Evolutionary conservation across 768 basidiomycete genomes (phyloP).

Genomic region (Pleurotus eryngii): DNA sequence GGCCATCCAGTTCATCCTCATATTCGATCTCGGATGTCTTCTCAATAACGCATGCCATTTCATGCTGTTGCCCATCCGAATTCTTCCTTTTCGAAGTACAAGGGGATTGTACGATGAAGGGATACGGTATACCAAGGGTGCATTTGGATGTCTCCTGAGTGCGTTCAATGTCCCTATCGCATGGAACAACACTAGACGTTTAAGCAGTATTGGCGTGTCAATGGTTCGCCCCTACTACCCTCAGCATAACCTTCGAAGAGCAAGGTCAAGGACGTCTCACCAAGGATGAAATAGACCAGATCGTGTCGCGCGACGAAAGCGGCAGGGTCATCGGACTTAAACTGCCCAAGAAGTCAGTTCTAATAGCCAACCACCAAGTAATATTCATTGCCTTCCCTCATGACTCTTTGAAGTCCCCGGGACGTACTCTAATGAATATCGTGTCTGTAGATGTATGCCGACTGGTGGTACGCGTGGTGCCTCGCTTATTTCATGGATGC

Average conservation of each 20-base stretch:
- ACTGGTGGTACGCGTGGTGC: slow-evolving; percentile 91
- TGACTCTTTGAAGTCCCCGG: neutral
- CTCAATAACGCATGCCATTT: slow-evolving; percentile 76
- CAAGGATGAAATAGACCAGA: slow-evolving; percentile 50
- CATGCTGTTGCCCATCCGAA: slow-evolving; percentile 60
- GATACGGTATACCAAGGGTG: slow-evolving; percentile 78
- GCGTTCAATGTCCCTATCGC: slow-evolving; percentile 22
- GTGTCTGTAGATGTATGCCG: slow-evolving; percentile 57
- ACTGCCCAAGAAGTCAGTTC: slow-evolving; percentile 74
- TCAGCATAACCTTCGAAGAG: slow-evolving; percentile 72
- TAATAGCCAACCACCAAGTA: slow-evolving; percentile 94
- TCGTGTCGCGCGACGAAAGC: slow-evolving; percentile 52
- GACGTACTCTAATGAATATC: neutral
- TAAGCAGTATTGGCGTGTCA: slow-evolving; percentile 70
- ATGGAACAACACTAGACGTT: neutral
- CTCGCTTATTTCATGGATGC: slow-evolving; percentile 68
- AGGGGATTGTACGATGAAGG: slow-evolving; percentile 61
- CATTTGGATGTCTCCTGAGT: slow-evolving; percentile 77
- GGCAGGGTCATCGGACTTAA: slow-evolving; percentile 62
- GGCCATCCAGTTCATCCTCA: slow-evolving; percentile 47
- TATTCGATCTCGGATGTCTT: slow-evolving; percentile 64
- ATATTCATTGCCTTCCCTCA: neutral
- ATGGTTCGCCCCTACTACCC: slow-evolving; percentile 75
- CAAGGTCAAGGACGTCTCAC: slow-evolving; percentile 64
- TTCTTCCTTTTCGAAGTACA: slow-evolving; percentile 59